Conservation (phyloP, 192 early-diverging fungal genomes). For the Linnemannia zychae region DNA sequence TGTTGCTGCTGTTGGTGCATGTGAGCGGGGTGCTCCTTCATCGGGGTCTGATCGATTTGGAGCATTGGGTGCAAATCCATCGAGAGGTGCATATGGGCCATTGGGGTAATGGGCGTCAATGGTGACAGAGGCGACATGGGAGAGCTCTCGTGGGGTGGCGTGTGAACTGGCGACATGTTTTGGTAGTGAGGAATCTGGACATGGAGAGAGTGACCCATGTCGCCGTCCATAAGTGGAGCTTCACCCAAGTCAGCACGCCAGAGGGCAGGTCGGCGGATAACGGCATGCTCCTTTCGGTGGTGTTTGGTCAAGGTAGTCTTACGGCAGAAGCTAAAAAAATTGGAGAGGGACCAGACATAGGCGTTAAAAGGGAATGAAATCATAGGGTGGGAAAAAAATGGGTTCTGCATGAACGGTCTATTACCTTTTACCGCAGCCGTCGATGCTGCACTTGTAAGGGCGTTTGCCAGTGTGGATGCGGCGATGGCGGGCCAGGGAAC, state of each 20-base stretch:
- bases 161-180: constrained; percentile 41
- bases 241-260: constrained; percentile 36
- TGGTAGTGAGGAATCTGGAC: constrained; percentile 47
- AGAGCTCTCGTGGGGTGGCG: constrained; percentile 38
- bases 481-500: constrained; percentile 81
- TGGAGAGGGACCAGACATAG: not conserved
- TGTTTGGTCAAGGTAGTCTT: constrained; percentile 71
- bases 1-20: constrained; percentile 13
- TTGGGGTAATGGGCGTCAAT: constrained; percentile 42
- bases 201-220: constrained; percentile 25
- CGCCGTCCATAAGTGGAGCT: constrained; percentile 3
- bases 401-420: not conserved
- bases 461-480: constrained; percentile 77
- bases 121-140: constrained; percentile 47
- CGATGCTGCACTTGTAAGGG: constrained; percentile 69
- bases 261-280: constrained; percentile 33
- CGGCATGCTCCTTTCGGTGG: constrained; percentile 55
- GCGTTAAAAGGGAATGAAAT: not conserved
- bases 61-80: constrained; percentile 40
- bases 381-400: not conserved
- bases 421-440: constrained; percentile 65
- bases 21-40: not conserved
- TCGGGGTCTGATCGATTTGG: constrained; percentile 21
- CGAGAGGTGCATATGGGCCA: constrained; percentile 25
- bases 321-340: constrained; percentile 59